Evolutionary conservation across 805 yeast genomes (phyloP).

Genomic region (Hyphopichia homilentoma): DNA sequence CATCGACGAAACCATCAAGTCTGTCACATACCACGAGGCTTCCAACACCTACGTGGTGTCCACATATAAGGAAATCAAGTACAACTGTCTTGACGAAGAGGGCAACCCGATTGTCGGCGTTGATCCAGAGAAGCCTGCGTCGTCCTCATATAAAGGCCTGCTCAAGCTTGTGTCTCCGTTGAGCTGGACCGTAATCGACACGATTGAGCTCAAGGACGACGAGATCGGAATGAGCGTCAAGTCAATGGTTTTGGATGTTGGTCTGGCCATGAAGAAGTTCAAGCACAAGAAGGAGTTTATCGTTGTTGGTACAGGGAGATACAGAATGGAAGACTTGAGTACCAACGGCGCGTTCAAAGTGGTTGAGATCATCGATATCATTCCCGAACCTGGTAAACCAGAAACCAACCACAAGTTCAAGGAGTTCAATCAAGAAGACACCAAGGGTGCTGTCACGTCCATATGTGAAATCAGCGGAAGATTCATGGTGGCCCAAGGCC

Average conservation of each 20-base stretch:
- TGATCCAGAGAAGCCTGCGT: constrained; percentile 48
- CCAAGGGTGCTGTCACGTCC: constrained; percentile 80
- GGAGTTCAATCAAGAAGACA: constrained; percentile 64
- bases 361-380: constrained; percentile 73
- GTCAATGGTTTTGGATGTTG: constrained; percentile 48
- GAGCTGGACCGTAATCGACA: constrained; percentile 75
- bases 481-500: constrained; percentile 82
- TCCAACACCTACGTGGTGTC: constrained; percentile 63
- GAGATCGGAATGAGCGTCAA: constrained; percentile 60
- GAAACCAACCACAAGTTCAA: constrained; percentile 79
- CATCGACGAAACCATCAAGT: constrained; percentile 61
- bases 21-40: constrained; percentile 65
- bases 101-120: constrained; percentile 59
- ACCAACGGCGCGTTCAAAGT: constrained; percentile 76
- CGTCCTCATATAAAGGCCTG: constrained; percentile 55
- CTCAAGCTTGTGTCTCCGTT: constrained; percentile 67
- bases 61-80: constrained; percentile 55
- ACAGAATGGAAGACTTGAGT: constrained; percentile 75
- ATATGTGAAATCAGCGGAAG: constrained; percentile 80
- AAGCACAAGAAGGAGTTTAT: constrained; percentile 61
- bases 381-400: constrained; percentile 85
- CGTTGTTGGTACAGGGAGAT: constrained; percentile 73
- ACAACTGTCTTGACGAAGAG: constrained; percentile 70
- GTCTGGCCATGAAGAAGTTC: constrained; percentile 37
- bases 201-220: constrained; percentile 59